These are phyloP conservation scores for Turritis glabra DNA, from an alignment of 345 rosid genomes.

Conservation along the genomic window DNA sequence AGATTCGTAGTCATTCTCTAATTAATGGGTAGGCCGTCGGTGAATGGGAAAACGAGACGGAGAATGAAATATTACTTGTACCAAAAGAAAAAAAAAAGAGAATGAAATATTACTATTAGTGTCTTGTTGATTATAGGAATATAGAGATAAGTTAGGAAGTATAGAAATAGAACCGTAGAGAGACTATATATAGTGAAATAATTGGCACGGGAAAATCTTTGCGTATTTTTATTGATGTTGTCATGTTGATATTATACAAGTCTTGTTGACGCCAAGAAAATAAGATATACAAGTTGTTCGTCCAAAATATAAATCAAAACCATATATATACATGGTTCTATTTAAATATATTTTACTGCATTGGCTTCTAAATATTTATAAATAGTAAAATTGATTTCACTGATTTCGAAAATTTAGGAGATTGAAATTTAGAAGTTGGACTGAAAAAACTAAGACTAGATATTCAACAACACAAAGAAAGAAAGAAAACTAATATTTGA, in stretches of 20 bases:
- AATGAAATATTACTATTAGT: not conserved
- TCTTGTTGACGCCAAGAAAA: constrained; percentile 9
- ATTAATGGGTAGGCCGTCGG: not conserved
- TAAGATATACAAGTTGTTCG: not conserved
- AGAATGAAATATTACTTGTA: not conserved
- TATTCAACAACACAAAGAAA: too few relatives aligned
- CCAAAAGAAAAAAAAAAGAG: too few relatives aligned
- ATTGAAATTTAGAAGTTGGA: not conserved
- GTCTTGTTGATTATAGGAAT: constrained; percentile 27
- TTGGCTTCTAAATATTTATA: not conserved
- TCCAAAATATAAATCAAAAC: not conserved
- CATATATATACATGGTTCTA: too few relatives aligned
- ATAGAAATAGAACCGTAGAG: constrained; percentile 4
- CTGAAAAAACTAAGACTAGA: not conserved
- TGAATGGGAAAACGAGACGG: not conserved
- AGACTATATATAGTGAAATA: not conserved
- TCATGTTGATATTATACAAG: constrained; percentile 20
- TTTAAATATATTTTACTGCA: too few relatives aligned
- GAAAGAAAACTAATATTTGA: too few relatives aligned
- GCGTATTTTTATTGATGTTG: constrained; percentile 34
- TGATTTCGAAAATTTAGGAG: not conserved
- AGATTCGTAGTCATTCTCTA: constrained; percentile 28
- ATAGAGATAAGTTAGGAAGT: constrained; percentile 14
- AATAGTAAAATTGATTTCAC: not conserved
- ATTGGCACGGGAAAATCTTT: constrained; percentile 34